A percentile compares a stretch with the other conserved stretches of the same genome.
Conservation (phyloP, 2,329 filamentous ascomycete species). For the Arachnopeziza araneosa region DNA sequence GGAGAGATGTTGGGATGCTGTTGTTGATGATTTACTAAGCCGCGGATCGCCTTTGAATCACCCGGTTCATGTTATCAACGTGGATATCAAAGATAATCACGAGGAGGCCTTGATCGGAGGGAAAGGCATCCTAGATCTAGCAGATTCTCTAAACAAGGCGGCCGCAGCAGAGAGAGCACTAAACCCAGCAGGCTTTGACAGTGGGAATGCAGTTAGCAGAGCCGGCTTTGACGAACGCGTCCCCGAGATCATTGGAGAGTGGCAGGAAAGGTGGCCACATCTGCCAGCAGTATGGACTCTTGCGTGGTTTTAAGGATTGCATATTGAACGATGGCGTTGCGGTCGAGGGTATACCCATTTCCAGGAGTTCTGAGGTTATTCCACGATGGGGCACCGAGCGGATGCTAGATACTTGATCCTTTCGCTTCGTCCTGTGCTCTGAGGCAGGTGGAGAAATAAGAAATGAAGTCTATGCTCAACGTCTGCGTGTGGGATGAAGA, state of each 20-base stretch:
- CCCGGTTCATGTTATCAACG: constrained; percentile 95
- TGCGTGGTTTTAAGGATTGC: constrained; percentile 71
- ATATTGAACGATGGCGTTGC: constrained; percentile 3
- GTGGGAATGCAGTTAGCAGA: constrained; percentile 60
- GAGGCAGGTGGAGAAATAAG: neutral
- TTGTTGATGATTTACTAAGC: constrained; percentile 85
- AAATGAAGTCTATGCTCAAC: neutral
- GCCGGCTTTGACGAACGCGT: constrained; percentile 86
- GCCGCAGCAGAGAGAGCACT: constrained; percentile 70
- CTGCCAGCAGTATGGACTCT: constrained; percentile 90
- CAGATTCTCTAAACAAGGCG: constrained; percentile 74
- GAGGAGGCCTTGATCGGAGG: constrained; percentile 92
- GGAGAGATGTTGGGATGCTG: constrained; percentile 96
- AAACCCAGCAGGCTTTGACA: constrained; percentile 60
- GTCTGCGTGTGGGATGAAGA: neutral
- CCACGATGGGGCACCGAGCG: neutral
- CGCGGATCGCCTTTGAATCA: constrained; percentile 82
- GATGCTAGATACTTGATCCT: neutral
- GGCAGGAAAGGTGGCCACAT: constrained; percentile 93
- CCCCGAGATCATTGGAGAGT: constrained; percentile 82
- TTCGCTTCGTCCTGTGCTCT: neutral
- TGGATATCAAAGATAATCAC: constrained; percentile 97
- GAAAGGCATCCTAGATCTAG: constrained; percentile 85
- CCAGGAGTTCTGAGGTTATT: neutral
- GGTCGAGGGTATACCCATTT: constrained; percentile 14